Conservation (phyloP, 176 grass and related monocot genomes). For the Pontederia crassipes region DNA sequence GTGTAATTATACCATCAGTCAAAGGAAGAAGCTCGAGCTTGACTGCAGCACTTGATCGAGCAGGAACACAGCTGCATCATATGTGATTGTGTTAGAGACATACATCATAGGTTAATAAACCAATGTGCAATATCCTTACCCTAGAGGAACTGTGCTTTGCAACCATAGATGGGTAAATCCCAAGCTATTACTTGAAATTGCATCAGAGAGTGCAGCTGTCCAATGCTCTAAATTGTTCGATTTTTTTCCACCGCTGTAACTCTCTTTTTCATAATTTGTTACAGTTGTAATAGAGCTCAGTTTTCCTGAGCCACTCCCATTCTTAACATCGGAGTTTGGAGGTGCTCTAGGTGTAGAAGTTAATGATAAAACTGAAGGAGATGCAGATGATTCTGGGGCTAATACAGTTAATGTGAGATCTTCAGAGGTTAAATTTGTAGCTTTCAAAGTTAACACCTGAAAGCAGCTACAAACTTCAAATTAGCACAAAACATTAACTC, state of each 20-base stretch:
- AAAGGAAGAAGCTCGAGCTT: slow-evolving; percentile 94
- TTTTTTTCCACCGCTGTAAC: slow-evolving; percentile 35
- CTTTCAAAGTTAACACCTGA: slow-evolving; percentile 94
- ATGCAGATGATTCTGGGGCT: slow-evolving; percentile 70
- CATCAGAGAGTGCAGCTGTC: slow-evolving; percentile 1
- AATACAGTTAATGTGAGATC: slow-evolving; percentile 94
- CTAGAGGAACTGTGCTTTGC: slow-evolving; percentile 85
- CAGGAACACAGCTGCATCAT: slow-evolving; percentile 68
- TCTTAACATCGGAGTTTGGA: slow-evolving; percentile 36
- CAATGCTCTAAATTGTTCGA: neutral
- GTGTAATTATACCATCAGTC: slow-evolving; percentile 87
- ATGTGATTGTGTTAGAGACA: neutral
- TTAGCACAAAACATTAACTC: slow-evolving; percentile 12
- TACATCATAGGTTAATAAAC: slow-evolving; percentile 5
- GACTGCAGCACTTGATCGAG: slow-evolving; percentile 78
- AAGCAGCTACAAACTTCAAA: slow-evolving; percentile 18
- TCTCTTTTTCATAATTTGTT: slow-evolving; percentile 36
- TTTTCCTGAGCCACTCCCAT: slow-evolving; percentile 24
- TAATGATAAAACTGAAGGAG: slow-evolving; percentile 70
- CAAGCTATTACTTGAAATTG: slow-evolving; percentile 24
- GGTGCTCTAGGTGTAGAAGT: slow-evolving; percentile 67
- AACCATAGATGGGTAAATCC: slow-evolving; percentile 94
- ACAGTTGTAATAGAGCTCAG: slow-evolving; percentile 32
- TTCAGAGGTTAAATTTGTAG: slow-evolving; percentile 85
- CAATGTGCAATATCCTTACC: slow-evolving; percentile 38